A percentile compares a stretch with the other conserved stretches of the same genome.
These are phyloP conservation scores for Dactylellina cionopaga DNA, from an alignment of 2,329 filamentous ascomycete genomes.

Conservation along the genomic window DNA sequence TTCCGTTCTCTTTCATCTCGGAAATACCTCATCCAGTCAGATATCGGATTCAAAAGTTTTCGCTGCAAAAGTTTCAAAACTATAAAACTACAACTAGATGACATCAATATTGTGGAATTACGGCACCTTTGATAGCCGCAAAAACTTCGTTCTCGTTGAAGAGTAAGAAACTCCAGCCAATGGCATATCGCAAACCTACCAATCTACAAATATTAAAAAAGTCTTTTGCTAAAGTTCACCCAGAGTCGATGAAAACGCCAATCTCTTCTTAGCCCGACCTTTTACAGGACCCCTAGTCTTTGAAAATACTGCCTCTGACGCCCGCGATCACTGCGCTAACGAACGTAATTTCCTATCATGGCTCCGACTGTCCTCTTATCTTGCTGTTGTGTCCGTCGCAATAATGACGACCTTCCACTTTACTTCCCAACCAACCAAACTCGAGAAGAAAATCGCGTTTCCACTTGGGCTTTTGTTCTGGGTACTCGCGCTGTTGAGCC, in stretches of 20 bases:
- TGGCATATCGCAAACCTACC: background rate
- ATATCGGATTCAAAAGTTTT: background rate
- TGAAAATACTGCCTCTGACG: conserved; percentile 78
- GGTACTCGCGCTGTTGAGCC: conserved; percentile 78
- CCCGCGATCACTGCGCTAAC: conserved; percentile 80
- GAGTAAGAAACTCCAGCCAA: conserved; percentile 43
- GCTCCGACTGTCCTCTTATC: conserved; percentile 87
- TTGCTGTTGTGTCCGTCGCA: conserved; percentile 87
- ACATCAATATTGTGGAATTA: conserved; percentile 38
- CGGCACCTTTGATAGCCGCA: conserved; percentile 46
- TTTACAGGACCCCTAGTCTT: conserved; percentile 75
- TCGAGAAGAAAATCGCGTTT: conserved; percentile 80
- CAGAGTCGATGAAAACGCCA: conserved; percentile 26
- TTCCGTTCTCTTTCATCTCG: too few relatives aligned
- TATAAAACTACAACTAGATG: conserved; percentile 12
- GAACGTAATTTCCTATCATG: conserved; percentile 88
- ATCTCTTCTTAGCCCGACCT: conserved; percentile 65
- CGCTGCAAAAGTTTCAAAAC: background rate
- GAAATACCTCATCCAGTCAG: background rate
- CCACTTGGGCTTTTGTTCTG: conserved; percentile 91
- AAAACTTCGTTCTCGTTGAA: conserved; percentile 53
- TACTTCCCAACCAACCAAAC: conserved; percentile 73
- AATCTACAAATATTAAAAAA: too few relatives aligned
- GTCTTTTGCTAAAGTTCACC: too few relatives aligned
- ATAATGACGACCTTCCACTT: conserved; percentile 95